A percentile compares a stretch with the other conserved stretches of the same genome.
Conservation (phyloP, 441 rosid genomes). For the Daphne laureola region DNA sequence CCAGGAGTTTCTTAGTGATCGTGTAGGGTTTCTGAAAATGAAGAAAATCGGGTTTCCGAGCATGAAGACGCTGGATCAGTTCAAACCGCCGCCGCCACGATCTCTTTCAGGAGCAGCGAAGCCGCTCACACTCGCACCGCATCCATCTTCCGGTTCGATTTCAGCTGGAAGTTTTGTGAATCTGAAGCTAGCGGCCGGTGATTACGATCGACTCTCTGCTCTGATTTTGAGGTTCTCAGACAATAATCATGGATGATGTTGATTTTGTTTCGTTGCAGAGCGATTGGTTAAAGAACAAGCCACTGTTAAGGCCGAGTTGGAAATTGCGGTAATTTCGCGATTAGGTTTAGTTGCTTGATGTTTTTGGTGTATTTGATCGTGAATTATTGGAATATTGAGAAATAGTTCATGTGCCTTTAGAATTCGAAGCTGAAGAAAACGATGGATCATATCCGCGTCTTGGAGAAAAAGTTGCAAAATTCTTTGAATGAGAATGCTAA, state of each 20-base stretch:
- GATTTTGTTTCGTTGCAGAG: conserved; percentile 39
- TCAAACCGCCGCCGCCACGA: conserved; percentile 33
- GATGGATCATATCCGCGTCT: conserved; percentile 39
- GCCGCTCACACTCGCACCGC: conserved; percentile 41
- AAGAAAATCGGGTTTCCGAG: conserved; percentile 66
- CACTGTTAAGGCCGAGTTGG: conserved; percentile 72
- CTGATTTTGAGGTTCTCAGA: conserved; percentile 1
- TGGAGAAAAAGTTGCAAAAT: conserved; percentile 86
- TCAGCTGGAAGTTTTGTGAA: conserved; percentile 66
- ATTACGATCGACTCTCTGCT: neutral
- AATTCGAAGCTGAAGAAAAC: conserved; percentile 75
- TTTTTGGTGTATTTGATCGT: too few relatives aligned
- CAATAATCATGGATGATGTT: conserved; percentile 15
- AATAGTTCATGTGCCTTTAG: conserved; percentile 24
- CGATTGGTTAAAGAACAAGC: conserved; percentile 89
- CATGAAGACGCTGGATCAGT: conserved; percentile 61
- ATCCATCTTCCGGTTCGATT: conserved; percentile 41
- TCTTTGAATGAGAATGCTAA: conserved; percentile 88
- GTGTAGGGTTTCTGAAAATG: conserved; percentile 28
- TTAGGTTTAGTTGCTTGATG: neutral
- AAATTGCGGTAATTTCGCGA: conserved; percentile 56
- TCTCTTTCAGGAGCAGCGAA: conserved; percentile 36
- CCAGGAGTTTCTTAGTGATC: conserved; percentile 8
- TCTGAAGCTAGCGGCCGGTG: conserved; percentile 86
- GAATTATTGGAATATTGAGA: conserved; percentile 14